Percentiles rank a stretch among this genome's conserved stretches.
These are phyloP conservation scores for Pseudozyma flocculosa DNA, from an alignment of 1,284 basidiomycete genomes.

Conservation along the genomic window DNA sequence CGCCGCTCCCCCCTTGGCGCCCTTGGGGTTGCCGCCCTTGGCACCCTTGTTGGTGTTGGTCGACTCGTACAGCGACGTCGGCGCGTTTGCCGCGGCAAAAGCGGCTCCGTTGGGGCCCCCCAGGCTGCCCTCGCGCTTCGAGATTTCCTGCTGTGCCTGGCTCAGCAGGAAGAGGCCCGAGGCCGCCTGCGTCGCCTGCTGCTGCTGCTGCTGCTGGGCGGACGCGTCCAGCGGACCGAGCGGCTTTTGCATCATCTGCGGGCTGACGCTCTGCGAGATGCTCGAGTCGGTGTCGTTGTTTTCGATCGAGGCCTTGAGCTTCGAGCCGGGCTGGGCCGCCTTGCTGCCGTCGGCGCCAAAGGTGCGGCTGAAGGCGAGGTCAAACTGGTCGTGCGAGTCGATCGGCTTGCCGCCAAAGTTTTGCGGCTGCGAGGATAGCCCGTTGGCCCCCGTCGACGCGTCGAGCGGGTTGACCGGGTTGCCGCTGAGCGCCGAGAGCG, in stretches of 20 bases:
- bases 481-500: conserved; percentile 57
- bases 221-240: conserved; percentile 4
- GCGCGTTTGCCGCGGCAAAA: conserved; percentile 7
- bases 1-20: conserved; percentile 1
- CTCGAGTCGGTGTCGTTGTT: conserved; percentile 9
- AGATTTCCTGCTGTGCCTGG: conserved; percentile 91
- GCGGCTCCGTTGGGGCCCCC: not conserved
- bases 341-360: conserved; percentile 13
- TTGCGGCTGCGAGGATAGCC: conserved; percentile 27
- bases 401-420: conserved; percentile 22
- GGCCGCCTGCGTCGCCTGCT: conserved; percentile 17
- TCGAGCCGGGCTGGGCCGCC: conserved; percentile 12
- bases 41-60: conserved; percentile 7
- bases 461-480: conserved; percentile 5
- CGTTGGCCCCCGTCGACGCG: conserved; percentile 5
- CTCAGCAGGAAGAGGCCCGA: conserved; percentile 82
- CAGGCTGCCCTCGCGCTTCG: conserved; percentile 78
- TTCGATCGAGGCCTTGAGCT: conserved; percentile 26
- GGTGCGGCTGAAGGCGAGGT: conserved; percentile 39
- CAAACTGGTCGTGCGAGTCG: conserved; percentile 35
- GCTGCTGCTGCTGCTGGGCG: conserved; percentile 35
- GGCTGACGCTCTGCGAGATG: conserved; percentile 24
- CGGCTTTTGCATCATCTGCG: conserved; percentile 31
- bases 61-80: conserved; percentile 28
- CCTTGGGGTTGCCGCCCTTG: conserved; percentile 13